A percentile compares a stretch with the other conserved stretches of the same genome.
Evolutionary conservation across 2,329 filamentous ascomycete genomes (phyloP).

Genomic region (Aspergillus calidoustus): DNA sequence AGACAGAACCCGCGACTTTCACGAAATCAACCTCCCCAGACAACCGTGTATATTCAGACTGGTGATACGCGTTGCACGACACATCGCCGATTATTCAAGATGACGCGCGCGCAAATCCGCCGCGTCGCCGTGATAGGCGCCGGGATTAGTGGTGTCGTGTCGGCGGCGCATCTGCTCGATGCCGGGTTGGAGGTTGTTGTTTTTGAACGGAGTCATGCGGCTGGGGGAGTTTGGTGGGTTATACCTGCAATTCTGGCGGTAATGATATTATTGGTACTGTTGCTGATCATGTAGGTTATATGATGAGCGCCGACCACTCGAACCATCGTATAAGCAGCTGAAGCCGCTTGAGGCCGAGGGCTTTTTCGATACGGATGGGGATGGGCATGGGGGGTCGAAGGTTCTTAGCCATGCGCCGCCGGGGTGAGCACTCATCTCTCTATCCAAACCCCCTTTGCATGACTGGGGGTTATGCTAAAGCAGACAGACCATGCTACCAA

Average conservation of each 20-base stretch:
- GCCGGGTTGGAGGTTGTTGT: conserved; percentile 56
- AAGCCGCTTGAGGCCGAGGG: conserved; percentile 24
- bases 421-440: conserved; percentile 40
- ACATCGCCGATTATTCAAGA: conserved; percentile 9
- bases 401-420: conserved; percentile 52
- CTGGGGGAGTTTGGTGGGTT: conserved; percentile 62
- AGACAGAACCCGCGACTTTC: neutral
- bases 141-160: conserved; percentile 56
- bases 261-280: no score
- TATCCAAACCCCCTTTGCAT: neutral
- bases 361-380: conserved; percentile 10
- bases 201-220: conserved; percentile 57
- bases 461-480: neutral
- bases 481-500: conserved; percentile 55
- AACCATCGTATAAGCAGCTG: conserved; percentile 48
- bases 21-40: no score
- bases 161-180: conserved; percentile 53
- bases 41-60: neutral
- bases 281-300: conserved; percentile 47
- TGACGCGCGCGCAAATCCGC: conserved; percentile 26
- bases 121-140: conserved; percentile 56
- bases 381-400: neutral
- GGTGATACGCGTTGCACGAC: no score
- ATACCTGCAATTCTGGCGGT: no score
- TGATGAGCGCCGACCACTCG: conserved; percentile 54